Evolutionary conservation across 2,329 filamentous ascomycete genomes (phyloP).

Genomic region (Sarocladium brachiariae): DNA sequence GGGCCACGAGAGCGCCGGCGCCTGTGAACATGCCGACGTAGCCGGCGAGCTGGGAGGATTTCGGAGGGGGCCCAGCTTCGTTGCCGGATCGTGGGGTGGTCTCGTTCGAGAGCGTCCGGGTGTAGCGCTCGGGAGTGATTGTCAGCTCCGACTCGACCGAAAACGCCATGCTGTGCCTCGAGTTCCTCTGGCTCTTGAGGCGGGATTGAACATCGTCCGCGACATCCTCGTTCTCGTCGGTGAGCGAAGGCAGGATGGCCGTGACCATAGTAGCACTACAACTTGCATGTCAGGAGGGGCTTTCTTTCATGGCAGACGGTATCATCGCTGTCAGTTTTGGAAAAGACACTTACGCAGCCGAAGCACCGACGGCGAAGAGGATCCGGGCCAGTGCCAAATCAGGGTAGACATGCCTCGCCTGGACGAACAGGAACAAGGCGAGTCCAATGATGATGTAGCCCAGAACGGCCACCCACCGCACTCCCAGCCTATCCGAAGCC

Average conservation of each 20-base stretch:
- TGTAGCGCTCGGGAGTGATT: slow-evolving; percentile 61
- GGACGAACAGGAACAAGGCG: slow-evolving; percentile 73
- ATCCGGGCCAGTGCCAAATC: slow-evolving; percentile 78
- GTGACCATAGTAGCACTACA: slow-evolving; percentile 80
- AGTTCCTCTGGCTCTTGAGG: slow-evolving; percentile 30
- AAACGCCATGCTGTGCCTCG: slow-evolving; percentile 53
- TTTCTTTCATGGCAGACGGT: too few relatives aligned
- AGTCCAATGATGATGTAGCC: slow-evolving; percentile 79
- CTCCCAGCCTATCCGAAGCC: slow-evolving; percentile 68
- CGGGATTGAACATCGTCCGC: slow-evolving; percentile 13
- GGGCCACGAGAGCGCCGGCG: slow-evolving; percentile 79
- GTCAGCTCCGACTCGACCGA: slow-evolving; percentile 69
- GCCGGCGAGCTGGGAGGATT: slow-evolving; percentile 64
- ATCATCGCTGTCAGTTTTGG: too few relatives aligned
- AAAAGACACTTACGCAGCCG: slow-evolving; percentile 62
- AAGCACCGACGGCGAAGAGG: slow-evolving; percentile 83
- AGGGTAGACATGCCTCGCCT: slow-evolving; percentile 81
- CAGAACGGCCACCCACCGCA: slow-evolving; percentile 63
- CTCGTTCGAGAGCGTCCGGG: slow-evolving; percentile 27
- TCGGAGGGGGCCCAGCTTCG: slow-evolving; percentile 25
- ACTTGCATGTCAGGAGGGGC: slow-evolving; percentile 6
- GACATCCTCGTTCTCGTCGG: slow-evolving; percentile 38
- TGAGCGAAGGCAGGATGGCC: slow-evolving; percentile 73
- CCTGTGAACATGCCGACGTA: slow-evolving; percentile 90
- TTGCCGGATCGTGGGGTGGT: slow-evolving; percentile 14